Base-by-base conservation (phyloP, 257 asterid species). In the Rhazya stricta region DNA sequence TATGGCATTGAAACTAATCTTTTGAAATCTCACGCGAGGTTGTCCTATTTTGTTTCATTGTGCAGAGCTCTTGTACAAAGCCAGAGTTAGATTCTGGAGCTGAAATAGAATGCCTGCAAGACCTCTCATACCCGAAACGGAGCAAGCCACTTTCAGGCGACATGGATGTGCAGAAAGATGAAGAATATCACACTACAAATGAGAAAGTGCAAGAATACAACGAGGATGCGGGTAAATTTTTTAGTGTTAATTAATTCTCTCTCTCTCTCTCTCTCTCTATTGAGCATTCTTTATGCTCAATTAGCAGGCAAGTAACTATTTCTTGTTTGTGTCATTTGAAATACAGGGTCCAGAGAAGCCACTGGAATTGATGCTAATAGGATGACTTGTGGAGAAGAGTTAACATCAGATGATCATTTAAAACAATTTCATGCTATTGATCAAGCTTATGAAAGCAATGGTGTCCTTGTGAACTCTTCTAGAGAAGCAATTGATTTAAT, bases 61-160 rank as follows among this genome's bases (percentile, higher is more conserved):
- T 79, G 80, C 86, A 94, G 97, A 94, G 98, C 81, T 94, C 98
- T 74, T 88, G 95, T 85, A 81, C 96, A 41, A 91, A 90, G 81
- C 94, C 97, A 29, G 96, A 83, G 53, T 78, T 78, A 30, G 91
- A 84, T 63, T 69, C 76, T 34, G 94, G 81, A 60, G 87, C 85
- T 32, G 88, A 81, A 62, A 54, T 29, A 7, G 88, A 83, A 61
- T 75, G 77, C 71, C 65, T 54, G 43, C 78, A 67, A 37, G 83
- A 81, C 71, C 69, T 73, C 71, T 71, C 83, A 57, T 84, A 76
- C 76, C 83, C 80, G 29, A 82, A 82, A 78, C 77, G 79, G 54
- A 74, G 42, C 60, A 77, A 75, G 78, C 67, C 77, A 75, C 74
- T 43, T 53, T 81, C 91, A 62, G 75, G 69, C 43, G 76, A 72